Base-by-base conservation (phyloP, 2,329 filamentous ascomycete genomes). In the Cyphellophora attinorum region DNA sequence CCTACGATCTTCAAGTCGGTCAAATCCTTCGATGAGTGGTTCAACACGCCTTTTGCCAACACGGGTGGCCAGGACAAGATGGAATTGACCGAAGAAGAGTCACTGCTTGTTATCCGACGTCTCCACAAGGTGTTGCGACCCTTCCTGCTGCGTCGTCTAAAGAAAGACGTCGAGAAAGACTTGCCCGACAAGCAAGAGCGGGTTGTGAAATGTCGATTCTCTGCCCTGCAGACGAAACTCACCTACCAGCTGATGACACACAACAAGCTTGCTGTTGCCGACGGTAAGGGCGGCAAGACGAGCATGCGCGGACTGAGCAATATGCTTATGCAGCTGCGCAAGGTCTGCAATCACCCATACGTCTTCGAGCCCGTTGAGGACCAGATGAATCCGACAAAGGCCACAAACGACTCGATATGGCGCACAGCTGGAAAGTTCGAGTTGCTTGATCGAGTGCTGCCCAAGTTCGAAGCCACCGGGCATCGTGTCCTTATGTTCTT, bases 401-500 rank as follows among this genome's bases (percentile, higher is more conserved):
- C 80, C 42, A 94, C 85, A 52, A 96, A 98, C 54, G 91, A 98
- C 56, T 64, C 93, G 17, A 67, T 98, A 19, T 98, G 91, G 91
- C 79, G 91, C 61, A 93, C 89, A 2, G 78, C 89, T 18, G 93
- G 91, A 55, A 98, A 98, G 62, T 98, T 98, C 51, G 91, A 98
- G 64, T 70, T 98, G 18, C 70, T 98, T 16, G 91, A 98, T 57
- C 75, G 91, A 33, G 71, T 98, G 42, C 60, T 98, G 44, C 91
- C 91, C 30, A 98, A 98, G 62, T 96, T 98, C 60, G 76, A 84
- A 49, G 79, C 74, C 3, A 88, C 85, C 2, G 85, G 85, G 11
- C 91, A 98, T 74, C 82, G 91, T 60, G 86, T 96, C 17, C 70
- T 98, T 58, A 96, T 98, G 83, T 98, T 98, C 74, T 98, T 98